Evolutionary conservation across 1,284 basidiomycete species (phyloP), one percentile per base, ranked within the genome.

Genomic region (Serendipita sp.): DNA sequence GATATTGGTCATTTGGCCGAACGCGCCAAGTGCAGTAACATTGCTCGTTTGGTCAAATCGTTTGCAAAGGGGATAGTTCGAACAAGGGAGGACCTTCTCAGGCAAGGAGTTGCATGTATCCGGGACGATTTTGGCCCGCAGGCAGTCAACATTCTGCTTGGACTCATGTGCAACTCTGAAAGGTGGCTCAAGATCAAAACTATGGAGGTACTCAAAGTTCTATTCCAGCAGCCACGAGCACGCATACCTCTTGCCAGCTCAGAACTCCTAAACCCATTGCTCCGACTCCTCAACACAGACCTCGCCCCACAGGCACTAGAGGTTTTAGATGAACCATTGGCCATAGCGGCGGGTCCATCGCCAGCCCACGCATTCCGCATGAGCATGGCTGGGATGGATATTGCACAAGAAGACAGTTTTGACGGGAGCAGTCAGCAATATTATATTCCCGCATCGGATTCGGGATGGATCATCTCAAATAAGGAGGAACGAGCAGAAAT

Each of bases 41-140:
- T 96, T 67, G 78, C 83, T 64, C 86, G 91, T 38, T 87, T 97
- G 68, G 88, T 95, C 81, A 87, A 80, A 1, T 94, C 91, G 4
- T 93, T 95, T 67, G 84, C 90, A 45, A 91, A 90, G 72, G 78
- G 80, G 26, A 87, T 91, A 50, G 97, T 97, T 78, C 80, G 93
- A 49, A 92, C 92, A 1, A 88, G 88, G 71, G 94, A 97, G 63
- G 93, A 97, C 72, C 93, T 97, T 72, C 80, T 95, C 64, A 84
- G 92, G 2, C 93, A 97, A 71, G 93, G 92, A 0, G 85, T 92
- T 17, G 78, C 83, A 2, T 87, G 88, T 67, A 79, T 97, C 47
- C 83, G 91, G 34, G 91, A 94, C 69, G 83, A 91, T 69, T 93
- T 88, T 75, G 82, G 82, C 26, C 83, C 79, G 38, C 83, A 89